Conservation (phyloP, 1,139 yeast species). For the Kodamaea derodonti region DNA sequence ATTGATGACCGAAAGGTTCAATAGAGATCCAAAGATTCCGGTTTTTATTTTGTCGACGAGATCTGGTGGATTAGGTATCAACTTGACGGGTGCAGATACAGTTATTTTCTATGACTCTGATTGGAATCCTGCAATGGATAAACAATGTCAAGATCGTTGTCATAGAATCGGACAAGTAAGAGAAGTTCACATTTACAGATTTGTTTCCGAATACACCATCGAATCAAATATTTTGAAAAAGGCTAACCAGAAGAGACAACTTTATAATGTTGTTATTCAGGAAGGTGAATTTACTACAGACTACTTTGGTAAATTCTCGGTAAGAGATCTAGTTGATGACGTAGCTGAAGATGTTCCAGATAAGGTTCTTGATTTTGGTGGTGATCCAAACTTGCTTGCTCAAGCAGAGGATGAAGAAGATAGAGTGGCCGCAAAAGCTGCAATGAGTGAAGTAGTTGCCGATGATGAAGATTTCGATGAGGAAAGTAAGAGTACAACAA, state of each 20-base stretch:
- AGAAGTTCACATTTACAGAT: slow-evolving; percentile 94
- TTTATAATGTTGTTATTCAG: slow-evolving; percentile 94
- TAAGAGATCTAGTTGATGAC: slow-evolving; percentile 80
- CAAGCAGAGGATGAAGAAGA: slow-evolving; percentile 98
- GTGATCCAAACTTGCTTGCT: slow-evolving; percentile 68
- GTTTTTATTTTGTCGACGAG: slow-evolving; percentile 92
- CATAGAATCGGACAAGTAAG: slow-evolving; percentile 98
- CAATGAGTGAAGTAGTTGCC: slow-evolving; percentile 78
- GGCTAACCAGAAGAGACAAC: slow-evolving; percentile 92
- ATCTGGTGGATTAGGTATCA: slow-evolving; percentile 97
- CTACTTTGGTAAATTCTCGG: slow-evolving; percentile 84
- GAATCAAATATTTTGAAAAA: slow-evolving; percentile 92
- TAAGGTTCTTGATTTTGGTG: slow-evolving; percentile 38
- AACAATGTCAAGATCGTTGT: slow-evolving; percentile 98
- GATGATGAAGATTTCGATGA: slow-evolving; percentile 81
- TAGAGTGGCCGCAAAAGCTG: slow-evolving; percentile 85
- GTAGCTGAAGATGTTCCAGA: slow-evolving; percentile 41
- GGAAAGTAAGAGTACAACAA: slow-evolving; percentile 25
- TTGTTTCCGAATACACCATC: slow-evolving; percentile 93
- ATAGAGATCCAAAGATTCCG: slow-evolving; percentile 79
- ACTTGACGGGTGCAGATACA: slow-evolving; percentile 97
- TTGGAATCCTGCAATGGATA: slow-evolving; percentile 99
- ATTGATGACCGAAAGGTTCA: slow-evolving; percentile 86
- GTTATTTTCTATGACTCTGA: slow-evolving; percentile 99
- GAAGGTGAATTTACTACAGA: slow-evolving; percentile 98